These are phyloP conservation scores for Salvia miltiorrhiza DNA, from an alignment of 257 asterid species.

Conservation along the genomic window DNA sequence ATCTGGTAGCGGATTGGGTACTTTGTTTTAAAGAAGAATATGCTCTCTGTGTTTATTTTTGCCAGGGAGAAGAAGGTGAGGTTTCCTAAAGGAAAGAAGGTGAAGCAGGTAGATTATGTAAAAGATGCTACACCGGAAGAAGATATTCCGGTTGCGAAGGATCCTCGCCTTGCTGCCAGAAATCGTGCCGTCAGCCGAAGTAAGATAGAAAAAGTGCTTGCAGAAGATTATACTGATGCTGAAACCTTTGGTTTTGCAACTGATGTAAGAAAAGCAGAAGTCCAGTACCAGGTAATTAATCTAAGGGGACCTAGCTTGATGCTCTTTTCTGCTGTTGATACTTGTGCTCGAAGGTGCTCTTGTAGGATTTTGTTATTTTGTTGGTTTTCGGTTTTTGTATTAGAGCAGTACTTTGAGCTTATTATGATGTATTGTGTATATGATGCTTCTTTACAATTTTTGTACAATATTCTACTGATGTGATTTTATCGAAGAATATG, in stretches of 20 bases:
- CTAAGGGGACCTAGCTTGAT: not conserved
- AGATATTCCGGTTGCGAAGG: constrained; percentile 34
- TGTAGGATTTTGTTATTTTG: not conserved
- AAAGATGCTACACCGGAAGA: constrained; percentile 29
- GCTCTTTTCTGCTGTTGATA: not conserved
- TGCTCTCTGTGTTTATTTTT: constrained; percentile 1
- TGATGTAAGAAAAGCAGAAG: constrained; percentile 66
- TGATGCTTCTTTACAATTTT: not conserved
- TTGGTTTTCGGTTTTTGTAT: not conserved
- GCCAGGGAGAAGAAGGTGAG: constrained; percentile 74
- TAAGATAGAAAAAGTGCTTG: constrained; percentile 44
- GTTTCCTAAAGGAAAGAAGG: constrained; percentile 94
- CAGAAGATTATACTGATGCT: constrained; percentile 49
- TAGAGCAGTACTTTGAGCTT: not conserved
- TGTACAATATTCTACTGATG: not conserved
- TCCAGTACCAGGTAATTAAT: constrained; percentile 54
- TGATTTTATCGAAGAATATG: constrained; percentile 1
- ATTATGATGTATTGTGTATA: not conserved
- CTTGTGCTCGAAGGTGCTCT: not conserved
- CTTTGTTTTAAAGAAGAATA: not conserved
- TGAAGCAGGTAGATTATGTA: constrained; percentile 57
- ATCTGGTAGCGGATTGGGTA: not conserved
- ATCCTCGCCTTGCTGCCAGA: constrained; percentile 64
- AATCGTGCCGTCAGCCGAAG: constrained; percentile 58
- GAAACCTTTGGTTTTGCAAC: constrained; percentile 48